Conservation (phyloP, 2,329 filamentous ascomycete genomes). For the Paramyrothecium sp. region DNA sequence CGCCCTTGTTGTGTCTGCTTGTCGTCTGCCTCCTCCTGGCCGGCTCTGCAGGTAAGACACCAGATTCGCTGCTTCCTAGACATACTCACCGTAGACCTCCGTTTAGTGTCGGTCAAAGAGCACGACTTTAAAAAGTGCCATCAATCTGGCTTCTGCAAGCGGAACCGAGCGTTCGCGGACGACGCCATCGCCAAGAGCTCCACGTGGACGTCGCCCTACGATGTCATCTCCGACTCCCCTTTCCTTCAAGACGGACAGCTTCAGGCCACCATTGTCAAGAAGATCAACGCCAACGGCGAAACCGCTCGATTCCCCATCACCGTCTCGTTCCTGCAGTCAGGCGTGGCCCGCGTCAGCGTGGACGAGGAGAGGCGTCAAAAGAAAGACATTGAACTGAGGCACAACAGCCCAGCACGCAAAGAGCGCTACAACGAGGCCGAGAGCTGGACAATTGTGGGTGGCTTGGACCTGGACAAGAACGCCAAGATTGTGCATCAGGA, state of each 20-base stretch:
- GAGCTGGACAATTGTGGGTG: slow-evolving; percentile 83
- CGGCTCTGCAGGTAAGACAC: slow-evolving; percentile 59
- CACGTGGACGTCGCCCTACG: slow-evolving; percentile 79
- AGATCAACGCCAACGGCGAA: slow-evolving; percentile 59
- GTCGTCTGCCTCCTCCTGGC: slow-evolving; percentile 59
- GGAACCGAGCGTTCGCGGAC: slow-evolving; percentile 89
- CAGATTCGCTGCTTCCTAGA: not conserved
- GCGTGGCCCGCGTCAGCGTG: slow-evolving; percentile 80
- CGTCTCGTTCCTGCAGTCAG: slow-evolving; percentile 86
- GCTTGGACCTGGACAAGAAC: slow-evolving; percentile 68
- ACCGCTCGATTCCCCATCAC: slow-evolving; percentile 79
- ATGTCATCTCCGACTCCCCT: slow-evolving; percentile 68
- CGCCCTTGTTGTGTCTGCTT: slow-evolving; percentile 59
- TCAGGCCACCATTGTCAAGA: slow-evolving; percentile 79
- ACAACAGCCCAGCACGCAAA: slow-evolving; percentile 81
- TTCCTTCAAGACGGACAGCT: slow-evolving; percentile 78
- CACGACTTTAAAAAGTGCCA: slow-evolving; percentile 96
- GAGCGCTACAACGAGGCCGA: slow-evolving; percentile 93
- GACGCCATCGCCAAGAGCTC: slow-evolving; percentile 62
- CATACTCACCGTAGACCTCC: not conserved
- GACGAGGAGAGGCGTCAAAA: slow-evolving; percentile 91
- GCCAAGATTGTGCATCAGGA: slow-evolving; percentile 67
- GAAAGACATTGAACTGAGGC: slow-evolving; percentile 82
- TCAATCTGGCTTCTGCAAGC: slow-evolving; percentile 95
- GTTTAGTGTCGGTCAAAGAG: slow-evolving; percentile 80